Evolutionary conservation across 108 stramenopile genomes (phyloP), one percentile per base, ranked within the genome.

Genomic region (Pseudonitzschia multiseries): DNA sequence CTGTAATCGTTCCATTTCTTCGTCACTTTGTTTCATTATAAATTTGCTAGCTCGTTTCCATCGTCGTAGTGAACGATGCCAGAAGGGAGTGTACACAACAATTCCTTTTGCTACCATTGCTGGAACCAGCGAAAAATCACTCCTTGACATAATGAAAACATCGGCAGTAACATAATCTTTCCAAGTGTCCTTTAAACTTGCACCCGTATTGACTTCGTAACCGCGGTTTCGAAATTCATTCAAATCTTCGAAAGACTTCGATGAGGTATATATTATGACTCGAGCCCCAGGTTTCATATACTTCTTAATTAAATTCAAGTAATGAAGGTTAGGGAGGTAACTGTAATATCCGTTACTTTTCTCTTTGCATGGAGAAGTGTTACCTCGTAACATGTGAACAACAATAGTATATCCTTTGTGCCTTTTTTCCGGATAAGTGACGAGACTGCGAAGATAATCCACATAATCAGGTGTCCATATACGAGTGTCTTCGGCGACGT

Each of bases 1-100:
- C 43, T 71, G 64, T 22, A 78, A 56, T n/a, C 71, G 70, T 41
- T 72, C 43, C n/a, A 36, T 78, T 67, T 78, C 77, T 50, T 51
- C 42, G 41, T 72, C 46, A 1, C 71, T 81, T 33, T 73, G 40
- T 63, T 44, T 27, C 69, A 81, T 76, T 22, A 78, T 73, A 14
- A 53, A 32, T 24, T 77, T 46, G 54, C 57, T 32, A 2, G 77
- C 81, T 51, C 33, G 62, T 26, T 73, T 69, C 81, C 81, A 81
- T 36, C 63, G 53, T 46, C 61, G 36, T n/a, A 77, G 36, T 21
- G 76, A 76, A 17, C 63, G 46, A 36, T 78, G 65, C 77, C 77
- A 78, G 69, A 79, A 76, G 22, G 75, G 75, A 0, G 75, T 81
- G 33, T 81, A 81, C 9, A 81, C 65, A 42, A 81, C 80, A 32